A percentile compares a stretch with the other conserved stretches of the same genome.
These are phyloP conservation scores for Mycena galericulata DNA, from an alignment of 768 basidiomycete genomes.

Conservation along the genomic window DNA sequence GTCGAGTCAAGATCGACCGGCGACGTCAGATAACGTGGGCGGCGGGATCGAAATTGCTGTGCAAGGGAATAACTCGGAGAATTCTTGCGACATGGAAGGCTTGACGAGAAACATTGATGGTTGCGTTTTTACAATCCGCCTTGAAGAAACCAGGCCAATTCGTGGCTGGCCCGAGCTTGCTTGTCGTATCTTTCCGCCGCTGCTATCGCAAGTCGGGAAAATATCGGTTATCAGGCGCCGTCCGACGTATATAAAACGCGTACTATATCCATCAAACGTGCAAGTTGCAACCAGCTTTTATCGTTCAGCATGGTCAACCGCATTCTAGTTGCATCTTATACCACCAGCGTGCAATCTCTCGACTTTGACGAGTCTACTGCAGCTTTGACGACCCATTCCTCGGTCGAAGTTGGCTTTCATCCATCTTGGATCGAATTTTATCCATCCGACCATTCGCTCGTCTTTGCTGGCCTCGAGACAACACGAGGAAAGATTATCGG, in stretches of 20 bases:
- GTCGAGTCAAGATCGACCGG: not conserved
- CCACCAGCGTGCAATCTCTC: constrained; percentile 71
- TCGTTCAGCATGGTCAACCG: constrained; percentile 49
- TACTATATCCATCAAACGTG: not conserved
- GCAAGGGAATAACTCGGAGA: not conserved
- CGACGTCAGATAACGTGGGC: not conserved
- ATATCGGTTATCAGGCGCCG: constrained; percentile 22
- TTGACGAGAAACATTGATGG: not conserved
- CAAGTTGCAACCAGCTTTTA: constrained; percentile 5
- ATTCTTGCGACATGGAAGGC: not conserved
- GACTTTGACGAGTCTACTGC: constrained; percentile 63
- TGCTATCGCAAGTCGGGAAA: constrained; percentile 17
- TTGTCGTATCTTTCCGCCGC: not conserved
- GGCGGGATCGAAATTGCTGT: not conserved
- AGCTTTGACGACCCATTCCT: constrained; percentile 58
- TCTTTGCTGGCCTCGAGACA: constrained; percentile 77
- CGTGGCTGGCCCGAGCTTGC: not conserved
- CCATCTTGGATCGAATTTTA: constrained; percentile 84
- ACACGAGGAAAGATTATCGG: constrained; percentile 72
- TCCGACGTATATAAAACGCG: not conserved
- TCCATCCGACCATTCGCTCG: constrained; percentile 65
- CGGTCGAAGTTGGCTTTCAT: constrained; percentile 65
- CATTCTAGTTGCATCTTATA: constrained; percentile 77
- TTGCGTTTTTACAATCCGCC: not conserved
- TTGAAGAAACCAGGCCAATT: constrained; percentile 2